Conservation (phyloP, 2,329 filamentous ascomycete species). For the Cordyceps fumosorosea region DNA sequence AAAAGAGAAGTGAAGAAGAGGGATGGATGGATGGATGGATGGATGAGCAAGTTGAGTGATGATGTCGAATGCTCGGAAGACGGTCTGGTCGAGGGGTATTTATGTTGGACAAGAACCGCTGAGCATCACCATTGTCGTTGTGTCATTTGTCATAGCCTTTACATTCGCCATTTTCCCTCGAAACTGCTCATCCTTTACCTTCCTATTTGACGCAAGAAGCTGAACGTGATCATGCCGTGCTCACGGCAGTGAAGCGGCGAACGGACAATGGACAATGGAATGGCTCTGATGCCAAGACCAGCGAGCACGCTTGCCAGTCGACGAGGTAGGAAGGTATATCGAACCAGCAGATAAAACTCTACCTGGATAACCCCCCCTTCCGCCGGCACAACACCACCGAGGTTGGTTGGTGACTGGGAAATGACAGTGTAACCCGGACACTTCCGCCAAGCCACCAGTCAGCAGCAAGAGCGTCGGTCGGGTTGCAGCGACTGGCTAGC, state of each 20-base stretch:
- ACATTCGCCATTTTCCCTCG: not conserved
- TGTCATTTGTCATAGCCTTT: not conserved
- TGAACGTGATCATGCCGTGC: not conserved
- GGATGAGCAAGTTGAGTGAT: not conserved
- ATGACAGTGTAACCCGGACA: not conserved
- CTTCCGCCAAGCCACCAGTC: not conserved
- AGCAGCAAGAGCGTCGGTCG: not conserved
- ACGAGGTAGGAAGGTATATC: conserved; percentile 1
- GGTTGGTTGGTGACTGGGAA: not conserved
- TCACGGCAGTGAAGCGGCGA: not conserved
- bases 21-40: not conserved
- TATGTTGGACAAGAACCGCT: not conserved
- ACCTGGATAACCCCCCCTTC: not conserved
- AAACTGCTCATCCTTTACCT: not conserved
- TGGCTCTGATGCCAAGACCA: not conserved
- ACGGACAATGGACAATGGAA: not conserved
- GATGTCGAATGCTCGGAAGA: not conserved
- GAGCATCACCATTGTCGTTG: not conserved
- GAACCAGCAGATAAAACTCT: not conserved
- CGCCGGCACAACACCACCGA: not conserved
- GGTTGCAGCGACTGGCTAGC: not conserved
- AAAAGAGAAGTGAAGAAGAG: not conserved
- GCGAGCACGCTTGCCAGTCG: not conserved
- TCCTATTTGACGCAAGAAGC: not conserved
- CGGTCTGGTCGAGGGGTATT: not conserved